phyloP scores from a whole-genome alignment of 306 rosid species.

The Begonia peltatifolia region DNA sequence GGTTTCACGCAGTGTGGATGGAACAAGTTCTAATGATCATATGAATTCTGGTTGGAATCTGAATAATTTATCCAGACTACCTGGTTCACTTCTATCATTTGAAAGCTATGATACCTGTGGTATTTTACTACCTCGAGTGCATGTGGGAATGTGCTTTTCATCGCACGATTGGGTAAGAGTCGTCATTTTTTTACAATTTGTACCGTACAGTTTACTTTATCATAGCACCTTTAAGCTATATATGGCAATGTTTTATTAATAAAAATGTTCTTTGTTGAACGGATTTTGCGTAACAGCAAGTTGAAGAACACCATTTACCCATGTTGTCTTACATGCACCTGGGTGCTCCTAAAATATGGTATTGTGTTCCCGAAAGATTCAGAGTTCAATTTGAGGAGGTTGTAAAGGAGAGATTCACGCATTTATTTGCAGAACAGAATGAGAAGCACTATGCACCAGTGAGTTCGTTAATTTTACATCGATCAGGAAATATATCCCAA shows the following conservation, averaged over 20 bases:
- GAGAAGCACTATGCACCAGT: neutral
- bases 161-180: conserved; percentile 58
- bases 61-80: conserved; percentile 31
- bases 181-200: neutral
- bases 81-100: conserved; percentile 74
- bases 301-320: conserved; percentile 73
- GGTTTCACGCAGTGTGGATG: conserved; percentile 15
- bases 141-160: conserved; percentile 84
- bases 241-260: neutral
- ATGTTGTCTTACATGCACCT: conserved; percentile 49
- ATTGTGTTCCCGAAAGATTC: conserved; percentile 48
- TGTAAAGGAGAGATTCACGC: conserved; percentile 28
- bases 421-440: conserved; percentile 17
- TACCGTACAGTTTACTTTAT: too few relatives aligned
- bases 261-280: conserved; percentile 3
- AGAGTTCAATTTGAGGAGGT: conserved; percentile 30
- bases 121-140: conserved; percentile 30
- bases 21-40: conserved; percentile 22
- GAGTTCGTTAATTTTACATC: neutral
- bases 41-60: conserved; percentile 74
- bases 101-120: conserved; percentile 37
- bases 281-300: conserved; percentile 30
- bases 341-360: conserved; percentile 80
- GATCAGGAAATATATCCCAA: conserved; percentile 1
- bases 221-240: neutral